Percentiles rank a stretch among this genome's conserved stretches.
These are phyloP conservation scores for Kazachstania taianensis DNA, from an alignment of 805 yeast species.

Conservation along the genomic window DNA sequence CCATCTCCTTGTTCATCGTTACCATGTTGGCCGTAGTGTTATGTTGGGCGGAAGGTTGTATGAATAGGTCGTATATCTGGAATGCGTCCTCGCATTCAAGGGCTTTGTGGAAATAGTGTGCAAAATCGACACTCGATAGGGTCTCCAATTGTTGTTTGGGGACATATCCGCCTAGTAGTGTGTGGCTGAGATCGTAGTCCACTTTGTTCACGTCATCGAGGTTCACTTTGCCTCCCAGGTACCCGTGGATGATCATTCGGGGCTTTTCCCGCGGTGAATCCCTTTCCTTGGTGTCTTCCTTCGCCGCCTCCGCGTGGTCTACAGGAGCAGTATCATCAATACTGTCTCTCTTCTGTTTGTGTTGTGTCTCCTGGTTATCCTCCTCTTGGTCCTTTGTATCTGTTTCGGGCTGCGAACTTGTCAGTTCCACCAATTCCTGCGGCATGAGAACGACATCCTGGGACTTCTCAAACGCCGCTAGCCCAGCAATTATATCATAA, in stretches of 20 bases:
- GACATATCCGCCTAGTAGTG: conserved; percentile 27
- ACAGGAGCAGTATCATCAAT: conserved; percentile 7
- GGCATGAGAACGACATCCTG: conserved; percentile 19
- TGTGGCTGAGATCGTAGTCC: conserved; percentile 23
- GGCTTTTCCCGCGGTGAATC: conserved; percentile 5
- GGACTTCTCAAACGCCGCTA: conserved; percentile 24
- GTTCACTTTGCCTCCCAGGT: conserved; percentile 24
- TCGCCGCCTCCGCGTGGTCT: conserved; percentile 5
- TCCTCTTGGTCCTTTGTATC: conserved; percentile 6
- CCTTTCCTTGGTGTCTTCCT: conserved; percentile 5
- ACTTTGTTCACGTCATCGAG: conserved; percentile 17
- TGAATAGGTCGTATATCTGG: conserved; percentile 18
- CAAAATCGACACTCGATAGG: conserved; percentile 26
- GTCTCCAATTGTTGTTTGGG: conserved; percentile 26
- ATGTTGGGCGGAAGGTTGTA: conserved; percentile 1
- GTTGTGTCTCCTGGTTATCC: conserved; percentile 4
- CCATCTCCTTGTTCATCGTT: neutral
- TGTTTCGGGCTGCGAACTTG: conserved; percentile 5
- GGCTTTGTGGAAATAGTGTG: conserved; percentile 24
- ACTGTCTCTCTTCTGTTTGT: conserved; percentile 9
- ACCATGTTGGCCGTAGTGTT: conserved; percentile 1
- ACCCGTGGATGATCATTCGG: conserved; percentile 22
- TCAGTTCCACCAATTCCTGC: conserved; percentile 21
- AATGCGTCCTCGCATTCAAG: conserved; percentile 23
- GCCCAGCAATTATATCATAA: conserved; percentile 25